Evolutionary conservation across 2,329 filamentous ascomycete genomes (phyloP), one percentile per base, ranked within the genome.

Genomic region (Neonectria punicea): DNA sequence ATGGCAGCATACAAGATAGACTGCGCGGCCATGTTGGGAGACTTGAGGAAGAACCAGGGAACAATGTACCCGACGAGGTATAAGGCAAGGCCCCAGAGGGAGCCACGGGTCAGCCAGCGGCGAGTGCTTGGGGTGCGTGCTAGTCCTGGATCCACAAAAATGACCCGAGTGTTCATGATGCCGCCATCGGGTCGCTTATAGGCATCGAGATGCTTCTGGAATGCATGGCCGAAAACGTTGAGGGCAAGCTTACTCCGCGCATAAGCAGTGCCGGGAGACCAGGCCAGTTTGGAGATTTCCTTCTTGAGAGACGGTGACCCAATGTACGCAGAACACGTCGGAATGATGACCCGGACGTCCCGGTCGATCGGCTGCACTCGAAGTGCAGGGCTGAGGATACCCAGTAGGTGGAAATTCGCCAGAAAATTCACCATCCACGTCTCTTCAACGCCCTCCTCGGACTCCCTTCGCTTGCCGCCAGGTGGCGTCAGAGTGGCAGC

Each of bases 381-480:
- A 65, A 99, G 85, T 0, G 96, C 95, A 0, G 96, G 96, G 72
- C 92, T 96, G 39, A 99, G 85, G 32, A 99, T 97, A 69, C 92
- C 93, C 49, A 99, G 85, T 4, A 99, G 85, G 76, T 99, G 97
- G 81, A 98, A 98, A 79, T 98, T 98, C 68, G 94, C 92, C 43
- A 99, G 86, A 78, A 94, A 99, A 77, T 99, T 99, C 73, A 98
- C 85, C 81, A 94, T 93, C 94, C 94, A 98, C 66, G 92, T 95
- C 70, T 91, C 87, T 76, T 98, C 95, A 14, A 98, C 82, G 1
- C 93, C 94, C 75, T 98, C 94, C 6, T 84, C 80, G 0, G 94
- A 97, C 69, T 87, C 82, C 1, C 79, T 82, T 30, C 87, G 83
- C 68, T 83, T 81, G 5, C 86, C 84, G 1, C 90, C 92, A 11